Evolutionary conservation across 345 rosid species (phyloP).

Genomic region (Heritiera littoralis): DNA sequence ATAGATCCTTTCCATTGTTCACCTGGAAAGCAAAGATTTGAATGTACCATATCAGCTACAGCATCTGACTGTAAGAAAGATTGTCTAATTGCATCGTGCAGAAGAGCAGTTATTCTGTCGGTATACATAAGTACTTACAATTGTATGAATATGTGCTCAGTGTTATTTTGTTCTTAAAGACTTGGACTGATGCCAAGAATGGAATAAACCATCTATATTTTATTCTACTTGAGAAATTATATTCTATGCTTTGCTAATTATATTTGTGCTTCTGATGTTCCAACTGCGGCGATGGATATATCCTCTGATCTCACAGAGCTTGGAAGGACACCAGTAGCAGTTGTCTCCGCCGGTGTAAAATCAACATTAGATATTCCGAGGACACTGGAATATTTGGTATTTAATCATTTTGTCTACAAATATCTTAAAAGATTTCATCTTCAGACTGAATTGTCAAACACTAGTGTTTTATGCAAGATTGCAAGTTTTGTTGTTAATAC

Average conservation of each 20-base stretch:
- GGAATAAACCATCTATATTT: background rate
- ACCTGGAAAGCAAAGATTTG: background rate
- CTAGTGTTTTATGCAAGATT: background rate
- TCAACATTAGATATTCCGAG: slow-evolving; percentile 86
- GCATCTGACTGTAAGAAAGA: background rate
- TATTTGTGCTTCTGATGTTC: slow-evolving; percentile 24
- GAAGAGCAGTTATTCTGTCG: background rate
- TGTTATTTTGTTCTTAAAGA: background rate
- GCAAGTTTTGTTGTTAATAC: slow-evolving; percentile 19
- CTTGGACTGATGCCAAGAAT: background rate
- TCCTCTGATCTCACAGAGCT: slow-evolving; percentile 95
- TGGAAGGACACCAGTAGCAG: slow-evolving; percentile 87
- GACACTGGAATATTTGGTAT: slow-evolving; percentile 92
- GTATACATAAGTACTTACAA: background rate
- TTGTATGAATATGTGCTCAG: background rate
- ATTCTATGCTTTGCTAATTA: background rate
- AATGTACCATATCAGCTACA: background rate
- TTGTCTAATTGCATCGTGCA: background rate
- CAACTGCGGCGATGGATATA: slow-evolving; percentile 80
- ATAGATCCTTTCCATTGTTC: background rate
- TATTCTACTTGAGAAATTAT: background rate
- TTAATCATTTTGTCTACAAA: background rate
- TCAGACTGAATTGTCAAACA: slow-evolving; percentile 15
- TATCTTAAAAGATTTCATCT: slow-evolving; percentile 12
- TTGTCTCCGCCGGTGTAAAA: slow-evolving; percentile 86